Base-by-base conservation (phyloP, 2,329 filamentous ascomycete species). In the Westerdykella sp. region DNA sequence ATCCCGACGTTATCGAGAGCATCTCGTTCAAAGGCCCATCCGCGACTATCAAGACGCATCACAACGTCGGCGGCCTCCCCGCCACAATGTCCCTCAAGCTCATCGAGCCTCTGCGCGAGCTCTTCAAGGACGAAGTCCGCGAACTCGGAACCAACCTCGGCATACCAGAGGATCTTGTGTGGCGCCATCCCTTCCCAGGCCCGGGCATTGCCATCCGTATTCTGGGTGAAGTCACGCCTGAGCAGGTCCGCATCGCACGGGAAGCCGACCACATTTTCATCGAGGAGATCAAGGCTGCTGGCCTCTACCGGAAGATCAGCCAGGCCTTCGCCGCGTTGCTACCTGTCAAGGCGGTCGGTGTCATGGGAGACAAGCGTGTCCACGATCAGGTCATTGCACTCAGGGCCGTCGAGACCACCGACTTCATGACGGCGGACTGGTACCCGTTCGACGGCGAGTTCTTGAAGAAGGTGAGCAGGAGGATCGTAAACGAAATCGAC, bases 51-150 rank as follows among this genome's bases (percentile, higher is more conserved):
- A 87, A 86, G 65, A 86, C 82, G 11, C 83, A 85, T 66, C 81
- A 84, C 72, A 81, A 86, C 55, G 83, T 86, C 25, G 84, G 84
- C 39, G 83, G 83, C 48, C 74, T 87, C 2, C 79, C 81, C 13
- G 72, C 74, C 52, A 71, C 73, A 53, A 79, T 80, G 75, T 70
- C 75, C 48, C 72, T 86, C 37, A 82, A 85, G 68, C 74, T 87
- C 30, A 85, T 93, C 48, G 86, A 94, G 70, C 86, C 86, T 1
- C 78, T 93, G 0, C 75, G 85, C 35, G 81, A 87, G 60, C 73
- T 93, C 23, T 91, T 90, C 77, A 93, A 93, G 66, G 85, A 93
- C 55, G 86, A 93, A 69, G 86, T 88, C 21, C 76, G 85, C 45
- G 70, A 75, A 50, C 69, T 90, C 4, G 85, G 86, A 28, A 79